These are phyloP conservation scores for Stachybotrys chartarum DNA, from an alignment of 2,329 filamentous ascomycete genomes.

Conservation along the genomic window DNA sequence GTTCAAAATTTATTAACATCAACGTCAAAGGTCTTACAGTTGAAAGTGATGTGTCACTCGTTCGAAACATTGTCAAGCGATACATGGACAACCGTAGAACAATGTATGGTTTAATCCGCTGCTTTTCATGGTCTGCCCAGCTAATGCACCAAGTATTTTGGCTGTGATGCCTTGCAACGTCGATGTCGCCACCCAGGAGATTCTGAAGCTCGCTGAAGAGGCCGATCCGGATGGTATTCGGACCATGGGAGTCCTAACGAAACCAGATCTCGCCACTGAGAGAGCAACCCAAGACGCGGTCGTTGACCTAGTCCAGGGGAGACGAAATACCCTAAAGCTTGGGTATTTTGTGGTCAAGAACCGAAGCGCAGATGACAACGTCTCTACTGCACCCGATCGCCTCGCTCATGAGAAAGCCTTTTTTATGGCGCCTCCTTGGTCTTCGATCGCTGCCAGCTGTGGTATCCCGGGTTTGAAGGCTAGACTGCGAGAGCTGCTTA, in stretches of 20 bases:
- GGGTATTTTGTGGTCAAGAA: slow-evolving; percentile 45
- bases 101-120: background rate
- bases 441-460: slow-evolving; percentile 14
- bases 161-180: slow-evolving; percentile 34
- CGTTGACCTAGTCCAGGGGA: slow-evolving; percentile 33
- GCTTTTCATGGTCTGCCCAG: background rate
- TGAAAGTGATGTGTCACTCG: background rate
- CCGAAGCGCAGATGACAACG: slow-evolving; percentile 32
- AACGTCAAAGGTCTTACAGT: background rate
- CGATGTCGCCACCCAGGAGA: slow-evolving; percentile 33
- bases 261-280: slow-evolving; percentile 48
- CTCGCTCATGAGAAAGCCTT: slow-evolving; percentile 26
- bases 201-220: slow-evolving; percentile 26
- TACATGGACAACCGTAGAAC: background rate
- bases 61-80: background rate
- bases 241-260: slow-evolving; percentile 46
- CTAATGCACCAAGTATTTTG: slow-evolving; percentile 23
- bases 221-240: slow-evolving; percentile 31
- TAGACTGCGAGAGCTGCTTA: slow-evolving; percentile 28
- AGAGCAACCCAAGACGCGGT: slow-evolving; percentile 26
- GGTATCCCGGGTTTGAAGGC: slow-evolving; percentile 27
- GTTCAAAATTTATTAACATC: background rate
- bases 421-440: slow-evolving; percentile 30
- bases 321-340: slow-evolving; percentile 31
- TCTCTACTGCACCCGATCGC: slow-evolving; percentile 22